phyloP scores from a whole-genome alignment of 2,329 filamentous ascomycete species.

The Colletotrichum sp. region DNA sequence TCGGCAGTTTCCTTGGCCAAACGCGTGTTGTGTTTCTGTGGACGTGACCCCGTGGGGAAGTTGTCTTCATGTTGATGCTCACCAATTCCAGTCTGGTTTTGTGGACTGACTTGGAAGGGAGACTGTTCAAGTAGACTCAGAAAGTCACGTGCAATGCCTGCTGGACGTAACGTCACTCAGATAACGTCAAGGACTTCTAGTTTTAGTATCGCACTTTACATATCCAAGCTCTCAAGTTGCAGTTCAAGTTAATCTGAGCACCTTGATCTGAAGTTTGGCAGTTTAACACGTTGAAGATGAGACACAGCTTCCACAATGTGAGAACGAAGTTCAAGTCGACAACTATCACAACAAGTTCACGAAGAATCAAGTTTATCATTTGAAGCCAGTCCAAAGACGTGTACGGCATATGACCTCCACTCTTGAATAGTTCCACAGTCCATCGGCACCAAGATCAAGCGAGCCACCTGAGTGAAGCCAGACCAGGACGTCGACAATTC shows the following conservation, averaged over 20 bases:
- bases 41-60: neutral
- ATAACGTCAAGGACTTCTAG: no score
- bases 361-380: neutral
- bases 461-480: neutral
- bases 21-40: neutral
- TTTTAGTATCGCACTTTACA: no score
- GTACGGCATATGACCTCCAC: neutral
- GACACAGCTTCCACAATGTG: no score
- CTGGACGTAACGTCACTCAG: neutral
- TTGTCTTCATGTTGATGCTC: neutral
- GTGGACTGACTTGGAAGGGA: neutral
- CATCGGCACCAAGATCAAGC: neutral
- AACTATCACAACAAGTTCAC: no score
- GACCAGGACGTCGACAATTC: neutral
- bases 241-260: no score
- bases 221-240: no score
- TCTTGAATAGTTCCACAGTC: neutral
- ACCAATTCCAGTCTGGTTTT: neutral
- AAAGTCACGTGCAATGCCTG: neutral
- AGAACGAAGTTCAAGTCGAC: no score
- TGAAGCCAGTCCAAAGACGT: no score
- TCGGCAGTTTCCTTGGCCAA: neutral
- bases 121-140: neutral
- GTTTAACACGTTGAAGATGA: no score
- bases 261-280: no score